Base-by-base conservation (phyloP, 2,329 filamentous ascomycete genomes). In the Claviceps pazoutovae region DNA sequence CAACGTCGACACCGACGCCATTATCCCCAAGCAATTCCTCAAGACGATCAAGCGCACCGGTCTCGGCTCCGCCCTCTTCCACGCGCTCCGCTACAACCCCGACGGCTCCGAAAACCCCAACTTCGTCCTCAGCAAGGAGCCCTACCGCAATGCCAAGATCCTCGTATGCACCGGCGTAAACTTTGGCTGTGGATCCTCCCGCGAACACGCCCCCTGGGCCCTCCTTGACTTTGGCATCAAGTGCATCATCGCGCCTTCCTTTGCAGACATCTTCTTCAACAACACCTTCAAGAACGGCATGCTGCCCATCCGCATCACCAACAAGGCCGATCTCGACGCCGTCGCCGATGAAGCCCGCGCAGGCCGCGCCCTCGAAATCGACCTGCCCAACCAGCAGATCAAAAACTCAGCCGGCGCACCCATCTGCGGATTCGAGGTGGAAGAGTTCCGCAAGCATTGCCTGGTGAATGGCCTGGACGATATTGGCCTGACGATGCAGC, bases 261-360 rank as follows among this genome's bases (percentile, higher is more conserved):
- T 78, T 56, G 73, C 68, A 54, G 68, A 71, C 54, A 98, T 98
- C 68, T 96, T 96, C 81, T 94, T 91, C 80, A 96, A 95, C 80
- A 98, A 98, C 76, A 93, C 86, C n/a, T 97, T 96, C 80, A 97
- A 98, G 79, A 98, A 98, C 74, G 91, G 91, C 73, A 97, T 97
- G 93, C 75, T 97, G 56, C 90, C 91, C 47, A 81, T 97, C 55
- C 71, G 76, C 54, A 85, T 97, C 64, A 72, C 76, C 36, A 81
- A 91, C 66, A 70, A 80, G 57, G 73, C 70, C 1, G 75, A 79
- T 36, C 72, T 96, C 4, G 75, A 85, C 44, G 75, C 75, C 55
- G 82, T 97, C 57, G 83, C 86, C 39, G 79, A 74, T 26, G 87
- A 94, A 68, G 90, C 90, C 37, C 76, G 76, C 39, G 85, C 86